Evolutionary conservation across 2,329 filamentous ascomycete genomes (phyloP).

Genomic region (Thelonectria blattea): DNA sequence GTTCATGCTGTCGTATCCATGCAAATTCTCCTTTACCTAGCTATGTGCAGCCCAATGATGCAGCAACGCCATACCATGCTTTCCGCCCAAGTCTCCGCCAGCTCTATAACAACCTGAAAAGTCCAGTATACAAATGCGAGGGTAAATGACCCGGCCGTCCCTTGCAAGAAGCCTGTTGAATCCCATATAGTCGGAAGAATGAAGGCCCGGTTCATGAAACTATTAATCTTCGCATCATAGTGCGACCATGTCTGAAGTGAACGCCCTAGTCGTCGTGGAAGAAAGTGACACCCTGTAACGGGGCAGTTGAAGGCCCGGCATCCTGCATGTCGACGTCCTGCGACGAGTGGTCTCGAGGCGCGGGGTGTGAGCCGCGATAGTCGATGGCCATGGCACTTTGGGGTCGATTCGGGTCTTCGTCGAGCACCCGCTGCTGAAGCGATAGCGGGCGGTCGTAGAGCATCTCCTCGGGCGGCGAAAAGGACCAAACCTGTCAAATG

Average conservation of each 20-base stretch:
- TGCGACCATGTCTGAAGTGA: constrained; percentile 9
- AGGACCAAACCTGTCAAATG: constrained; percentile 80
- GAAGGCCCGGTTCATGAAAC: constrained; percentile 18
- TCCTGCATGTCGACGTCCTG: constrained; percentile 64
- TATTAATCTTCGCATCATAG: constrained; percentile 24
- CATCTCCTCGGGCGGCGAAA: constrained; percentile 81
- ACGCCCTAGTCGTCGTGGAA: constrained; percentile 54
- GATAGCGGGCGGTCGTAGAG: constrained; percentile 60
- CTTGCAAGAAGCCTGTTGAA: constrained; percentile 29
- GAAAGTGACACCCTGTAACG: constrained; percentile 56
- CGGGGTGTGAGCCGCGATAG: constrained; percentile 44
- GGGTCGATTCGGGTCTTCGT: constrained; percentile 55
- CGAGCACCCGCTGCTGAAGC: constrained; percentile 54
- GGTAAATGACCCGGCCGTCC: constrained; percentile 35
- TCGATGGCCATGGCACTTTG: constrained; percentile 58
- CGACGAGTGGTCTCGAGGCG: constrained; percentile 44
- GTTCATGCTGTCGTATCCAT: constrained; percentile 39
- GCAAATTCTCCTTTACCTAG: constrained; percentile 34
- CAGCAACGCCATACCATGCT: constrained; percentile 47
- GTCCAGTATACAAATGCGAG: constrained; percentile 39
- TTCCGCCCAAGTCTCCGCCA: constrained; percentile 38
- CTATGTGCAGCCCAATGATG: constrained; percentile 39
- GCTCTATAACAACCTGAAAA: constrained; percentile 43
- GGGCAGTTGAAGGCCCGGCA: constrained; percentile 61
- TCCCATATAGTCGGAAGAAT: constrained; percentile 23